Base-by-base conservation (phyloP, 1,139 yeast species). In the Candida neerlandica region DNA sequence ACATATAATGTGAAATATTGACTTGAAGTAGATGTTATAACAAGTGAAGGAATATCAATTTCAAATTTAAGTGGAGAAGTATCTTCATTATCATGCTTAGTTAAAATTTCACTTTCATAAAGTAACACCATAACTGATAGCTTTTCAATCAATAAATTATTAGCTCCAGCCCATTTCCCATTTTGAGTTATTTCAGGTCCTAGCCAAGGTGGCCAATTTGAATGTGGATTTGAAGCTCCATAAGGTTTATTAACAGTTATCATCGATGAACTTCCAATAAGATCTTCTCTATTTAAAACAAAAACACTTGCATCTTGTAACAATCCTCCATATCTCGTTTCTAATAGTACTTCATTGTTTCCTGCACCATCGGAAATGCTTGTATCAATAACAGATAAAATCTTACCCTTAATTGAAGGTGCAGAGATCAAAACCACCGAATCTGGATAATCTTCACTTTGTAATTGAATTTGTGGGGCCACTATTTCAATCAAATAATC, bases 401-500 rank as follows among this genome's bases (percentile, higher is more conserved):
- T 67, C 51, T 75, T 74, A 4, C 72, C 67, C 51, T 73, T 71
- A 38, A 77, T 70, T 1, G 58, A 52, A 1, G 81, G 81, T 0
- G 80, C 67, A 0, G 80, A 59, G 4, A 71, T 55, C 18, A 69
- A 53, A n/a, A 90, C 78, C 48, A 89, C 83, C 2, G 86, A 77
- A 44, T 81, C 81, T 0, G 84, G 82, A 43, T 82, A 81, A 47
- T 81, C 81, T 33, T 85, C 85, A 46, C 89, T 79, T 52, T 86
- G 85, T 19, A 92, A 66, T 62, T 92, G 96, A 46, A 94, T 82
- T 63, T 94, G 98, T 0, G 99, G 98, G 1, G 92, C 81, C 11
- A 89, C 74, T 35, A 92, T 76, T 51, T 89, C 89, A 43, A 92
- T 75, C 54, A 85, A 65, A 59, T 82, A 89, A 46, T 86, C 82